A percentile compares a stretch with the other conserved stretches of the same genome.
These are phyloP conservation scores for Biscutella laevigata DNA, from an alignment of 441 rosid species.

Conservation along the genomic window DNA sequence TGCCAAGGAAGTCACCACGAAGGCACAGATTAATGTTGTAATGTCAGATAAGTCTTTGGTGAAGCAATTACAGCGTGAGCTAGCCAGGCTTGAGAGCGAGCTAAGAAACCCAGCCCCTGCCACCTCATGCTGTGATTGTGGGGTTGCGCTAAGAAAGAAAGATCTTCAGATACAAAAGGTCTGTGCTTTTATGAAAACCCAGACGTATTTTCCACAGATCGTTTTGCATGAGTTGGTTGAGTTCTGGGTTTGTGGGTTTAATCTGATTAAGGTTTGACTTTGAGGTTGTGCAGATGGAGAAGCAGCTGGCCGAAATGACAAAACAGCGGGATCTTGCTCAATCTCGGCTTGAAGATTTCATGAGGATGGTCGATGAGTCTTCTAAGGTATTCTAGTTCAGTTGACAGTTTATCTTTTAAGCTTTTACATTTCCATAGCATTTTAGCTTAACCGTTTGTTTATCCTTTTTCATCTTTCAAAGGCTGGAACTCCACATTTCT, in stretches of 20 bases:
- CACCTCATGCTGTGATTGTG: constrained; percentile 43
- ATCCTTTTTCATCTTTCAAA: constrained; percentile 18
- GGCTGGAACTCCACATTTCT: constrained; percentile 36
- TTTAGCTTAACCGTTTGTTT: background rate
- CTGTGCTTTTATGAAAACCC: constrained; percentile 9
- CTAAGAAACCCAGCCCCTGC: constrained; percentile 49
- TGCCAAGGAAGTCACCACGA: constrained; percentile 94
- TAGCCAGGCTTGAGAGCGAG: constrained; percentile 87
- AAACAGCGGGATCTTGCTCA: constrained; percentile 79
- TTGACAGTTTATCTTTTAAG: background rate
- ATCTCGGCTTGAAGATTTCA: constrained; percentile 67
- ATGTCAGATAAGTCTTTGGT: constrained; percentile 96
- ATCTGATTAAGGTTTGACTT: constrained; percentile 4
- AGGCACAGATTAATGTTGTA: constrained; percentile 91
- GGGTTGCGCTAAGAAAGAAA: constrained; percentile 50
- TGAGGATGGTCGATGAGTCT: constrained; percentile 44
- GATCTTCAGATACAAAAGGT: constrained; percentile 87
- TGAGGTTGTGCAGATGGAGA: constrained; percentile 59
- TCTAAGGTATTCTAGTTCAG: constrained; percentile 28
- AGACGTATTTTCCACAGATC: background rate
- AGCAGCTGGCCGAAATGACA: constrained; percentile 58
- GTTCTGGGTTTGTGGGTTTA: background rate
- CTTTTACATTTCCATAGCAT: background rate
- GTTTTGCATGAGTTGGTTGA: constrained; percentile 3
- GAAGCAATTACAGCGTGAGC: constrained; percentile 84